Conservation (phyloP, 768 basidiomycete genomes). For the Termitomyces sp. region DNA sequence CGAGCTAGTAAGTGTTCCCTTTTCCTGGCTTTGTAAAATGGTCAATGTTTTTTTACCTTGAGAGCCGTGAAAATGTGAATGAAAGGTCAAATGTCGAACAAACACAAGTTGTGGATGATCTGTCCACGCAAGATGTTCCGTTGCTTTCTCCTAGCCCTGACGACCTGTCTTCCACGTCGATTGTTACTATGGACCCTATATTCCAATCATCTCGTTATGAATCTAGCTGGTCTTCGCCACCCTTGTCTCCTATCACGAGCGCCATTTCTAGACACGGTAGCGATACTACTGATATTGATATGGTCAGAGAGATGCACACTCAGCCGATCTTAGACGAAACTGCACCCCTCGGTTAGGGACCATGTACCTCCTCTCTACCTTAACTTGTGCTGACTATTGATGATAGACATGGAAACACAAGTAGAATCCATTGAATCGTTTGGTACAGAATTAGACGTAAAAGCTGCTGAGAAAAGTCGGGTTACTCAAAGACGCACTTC, state of each 20-base stretch:
- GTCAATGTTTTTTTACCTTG: not conserved
- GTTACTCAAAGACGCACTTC: slow-evolving; percentile 11
- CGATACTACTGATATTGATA: slow-evolving; percentile 35
- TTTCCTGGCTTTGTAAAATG: not conserved
- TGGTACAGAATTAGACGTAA: not conserved
- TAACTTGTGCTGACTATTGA: not conserved
- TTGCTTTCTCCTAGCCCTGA: slow-evolving; percentile 5
- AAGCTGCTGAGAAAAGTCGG: slow-evolving; percentile 10
- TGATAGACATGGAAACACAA: slow-evolving; percentile 40
- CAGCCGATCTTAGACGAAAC: slow-evolving; percentile 26
- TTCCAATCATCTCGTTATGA: slow-evolving; percentile 4
- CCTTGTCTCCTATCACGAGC: slow-evolving; percentile 12
- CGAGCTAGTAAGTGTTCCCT: slow-evolving; percentile 45
- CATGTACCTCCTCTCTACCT: not conserved
- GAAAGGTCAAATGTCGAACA: slow-evolving; percentile 33
- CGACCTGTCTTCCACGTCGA: slow-evolving; percentile 2
- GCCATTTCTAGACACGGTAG: slow-evolving; percentile 12
- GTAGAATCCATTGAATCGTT: slow-evolving; percentile 39
- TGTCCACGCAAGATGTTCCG: slow-evolving; percentile 9
- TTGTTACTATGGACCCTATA: slow-evolving; percentile 1
- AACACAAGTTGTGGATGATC: slow-evolving; percentile 29
- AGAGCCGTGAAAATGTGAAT: slow-evolving; percentile 8
- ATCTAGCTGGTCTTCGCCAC: slow-evolving; percentile 4
- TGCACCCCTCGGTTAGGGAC: slow-evolving; percentile 43
- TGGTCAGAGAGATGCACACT: slow-evolving; percentile 24